Base-by-base conservation (phyloP, 345 rosid species). In the Gossypium turneri region DNA sequence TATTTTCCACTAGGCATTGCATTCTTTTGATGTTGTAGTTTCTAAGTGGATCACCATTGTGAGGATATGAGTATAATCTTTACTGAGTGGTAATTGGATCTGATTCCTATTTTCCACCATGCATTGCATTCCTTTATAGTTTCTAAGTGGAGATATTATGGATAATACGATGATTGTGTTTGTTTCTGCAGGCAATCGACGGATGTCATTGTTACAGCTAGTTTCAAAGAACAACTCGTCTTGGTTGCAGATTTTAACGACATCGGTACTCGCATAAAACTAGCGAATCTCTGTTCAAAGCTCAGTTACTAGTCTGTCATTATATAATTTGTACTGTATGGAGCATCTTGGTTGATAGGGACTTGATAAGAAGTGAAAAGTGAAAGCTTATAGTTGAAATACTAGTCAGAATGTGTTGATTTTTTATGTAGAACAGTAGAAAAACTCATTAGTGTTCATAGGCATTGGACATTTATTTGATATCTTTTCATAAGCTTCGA, bases 111-210 rank as follows among this genome's bases (percentile, higher is more conserved):
- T 52, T 52, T 52, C 56, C 56, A 52, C 9, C 20, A 52, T n/a
- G 6, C 56, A 6, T 52, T 16, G 20, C 56, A 52, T 52, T 17
- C 56, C 9, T 52, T 52, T 52, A 34, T 34, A 5, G 41, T 34
- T 34, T 34, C 41, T 34, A 34, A 34, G 41, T 34, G 41, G 41
- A 34, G 41, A 34, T 34, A 34, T 34, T 34, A 34, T 34, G 41
- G 41, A 34, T 34, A 34, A 34, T 29, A 29, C 41, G 41, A 34
- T 34, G 41, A 50, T 16, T 68, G 58, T 27, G 24, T 38, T 50
- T 50, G 59, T 68, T 25, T 68, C 45, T 68, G 38, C 73, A 68
- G 73, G 58, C 57, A 50, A 68, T 68, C 16, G 12, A 50, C 24
- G 12, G 3, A 68, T 24, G 15, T 3, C 22, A 25, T 24, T 12